These are phyloP conservation scores for Linum tenue DNA, from an alignment of 345 rosid species.

Conservation along the genomic window DNA sequence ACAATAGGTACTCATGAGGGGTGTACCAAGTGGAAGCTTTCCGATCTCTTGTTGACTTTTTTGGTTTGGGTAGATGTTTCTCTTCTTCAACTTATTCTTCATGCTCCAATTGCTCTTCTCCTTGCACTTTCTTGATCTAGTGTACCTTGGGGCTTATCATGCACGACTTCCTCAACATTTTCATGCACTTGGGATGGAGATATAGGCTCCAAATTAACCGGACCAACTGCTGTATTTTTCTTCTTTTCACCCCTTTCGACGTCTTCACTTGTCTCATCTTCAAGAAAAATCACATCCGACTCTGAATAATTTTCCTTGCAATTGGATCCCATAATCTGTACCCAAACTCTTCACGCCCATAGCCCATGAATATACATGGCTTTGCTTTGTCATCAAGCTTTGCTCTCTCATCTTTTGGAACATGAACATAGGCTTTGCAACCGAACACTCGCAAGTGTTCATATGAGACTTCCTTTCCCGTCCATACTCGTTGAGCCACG, in stretches of 20 bases:
- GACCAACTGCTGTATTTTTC: background rate
- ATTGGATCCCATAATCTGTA: too few species aligned
- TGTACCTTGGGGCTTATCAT: background rate
- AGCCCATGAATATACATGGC: too few species aligned
- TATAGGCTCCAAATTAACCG: background rate
- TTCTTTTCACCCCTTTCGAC: background rate
- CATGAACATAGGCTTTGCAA: too few species aligned
- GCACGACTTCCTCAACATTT: background rate
- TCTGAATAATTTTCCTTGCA: too few species aligned
- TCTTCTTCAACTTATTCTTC: background rate
- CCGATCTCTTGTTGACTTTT: background rate
- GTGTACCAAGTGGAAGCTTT: background rate
- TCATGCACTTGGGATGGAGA: background rate
- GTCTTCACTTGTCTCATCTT: background rate
- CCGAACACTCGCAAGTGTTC: background rate
- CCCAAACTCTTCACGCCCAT: too few species aligned
- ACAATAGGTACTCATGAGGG: background rate
- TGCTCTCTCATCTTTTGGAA: too few species aligned
- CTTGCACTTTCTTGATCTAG: background rate
- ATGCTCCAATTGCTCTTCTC: background rate
- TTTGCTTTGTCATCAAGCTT: too few species aligned
- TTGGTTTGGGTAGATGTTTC: background rate
- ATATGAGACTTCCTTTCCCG: background rate
- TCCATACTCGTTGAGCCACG: conserved; percentile 1
- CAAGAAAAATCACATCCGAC: too few species aligned